phyloP scores from a whole-genome alignment of 805 yeast species.

The Candida piceae region DNA sequence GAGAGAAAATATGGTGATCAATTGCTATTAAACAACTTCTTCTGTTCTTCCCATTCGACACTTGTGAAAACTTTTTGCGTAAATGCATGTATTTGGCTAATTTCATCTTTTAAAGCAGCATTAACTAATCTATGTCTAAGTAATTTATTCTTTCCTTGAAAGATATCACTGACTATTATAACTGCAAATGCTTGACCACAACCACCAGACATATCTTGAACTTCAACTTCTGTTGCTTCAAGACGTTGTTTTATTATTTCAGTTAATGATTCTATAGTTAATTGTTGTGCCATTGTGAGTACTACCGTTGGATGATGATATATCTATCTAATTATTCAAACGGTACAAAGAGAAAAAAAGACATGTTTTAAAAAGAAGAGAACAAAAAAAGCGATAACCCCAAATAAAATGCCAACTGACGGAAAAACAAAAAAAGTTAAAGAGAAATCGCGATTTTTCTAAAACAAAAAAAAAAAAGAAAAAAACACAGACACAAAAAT shows the following conservation, averaged over 20 bases:
- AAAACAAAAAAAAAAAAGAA: too few species aligned
- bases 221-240: constrained; percentile 62
- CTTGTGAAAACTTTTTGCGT: constrained; percentile 87
- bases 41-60: constrained; percentile 70
- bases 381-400: too few species aligned
- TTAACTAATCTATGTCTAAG: constrained; percentile 87
- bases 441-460: too few species aligned
- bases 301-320: too few species aligned
- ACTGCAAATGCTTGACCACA: constrained; percentile 98
- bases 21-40: constrained; percentile 19
- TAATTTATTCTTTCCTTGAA: constrained; percentile 77
- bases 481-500: too few species aligned
- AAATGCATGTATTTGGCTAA: constrained; percentile 86
- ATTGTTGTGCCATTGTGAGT: constrained; percentile 13
- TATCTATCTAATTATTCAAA: too few species aligned
- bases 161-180: constrained; percentile 66
- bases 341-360: neutral
- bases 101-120: constrained; percentile 72
- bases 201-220: constrained; percentile 81
- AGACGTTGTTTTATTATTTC: constrained; percentile 48
- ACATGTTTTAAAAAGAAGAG: too few species aligned
- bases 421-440: too few species aligned
- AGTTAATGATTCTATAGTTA: constrained; percentile 37
- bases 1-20: too few species aligned
- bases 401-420: too few species aligned